Percentiles rank a stretch among this genome's conserved stretches.
These are phyloP conservation scores for Kurtzmaniella fragi DNA, from an alignment of 805 yeast genomes.

Conservation along the genomic window DNA sequence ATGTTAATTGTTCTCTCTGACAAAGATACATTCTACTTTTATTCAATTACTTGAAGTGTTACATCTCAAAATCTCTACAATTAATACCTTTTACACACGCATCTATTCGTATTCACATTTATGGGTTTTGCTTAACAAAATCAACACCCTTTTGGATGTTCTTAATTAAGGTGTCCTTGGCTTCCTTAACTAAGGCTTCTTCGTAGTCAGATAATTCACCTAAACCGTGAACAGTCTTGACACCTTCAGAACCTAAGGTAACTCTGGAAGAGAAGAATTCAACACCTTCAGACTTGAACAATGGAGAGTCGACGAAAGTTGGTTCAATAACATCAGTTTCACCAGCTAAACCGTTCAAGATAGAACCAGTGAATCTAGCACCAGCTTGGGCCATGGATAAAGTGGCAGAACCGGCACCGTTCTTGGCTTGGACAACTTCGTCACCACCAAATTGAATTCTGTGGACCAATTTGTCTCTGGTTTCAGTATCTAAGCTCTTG, in stretches of 20 bases:
- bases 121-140: conserved; percentile 72
- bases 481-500: conserved; percentile 41
- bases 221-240: conserved; percentile 70
- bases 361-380: conserved; percentile 65
- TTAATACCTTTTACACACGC: no score
- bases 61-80: no score
- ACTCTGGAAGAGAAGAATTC: conserved; percentile 95
- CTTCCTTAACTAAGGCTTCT: conserved; percentile 73
- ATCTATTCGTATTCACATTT: conserved; percentile 11
- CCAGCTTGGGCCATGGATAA: conserved; percentile 93
- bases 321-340: conserved; percentile 63
- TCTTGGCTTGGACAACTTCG: conserved; percentile 89
- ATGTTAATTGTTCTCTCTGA: no score
- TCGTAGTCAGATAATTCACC: conserved; percentile 74
- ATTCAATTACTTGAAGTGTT: no score
- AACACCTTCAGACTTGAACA: conserved; percentile 83
- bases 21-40: no score
- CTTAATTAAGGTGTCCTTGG: conserved; percentile 84
- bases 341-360: conserved; percentile 60
- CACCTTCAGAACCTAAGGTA: conserved; percentile 90
- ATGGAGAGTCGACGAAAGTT: conserved; percentile 74
- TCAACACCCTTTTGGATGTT: conserved; percentile 93
- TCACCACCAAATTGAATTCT: conserved; percentile 97
- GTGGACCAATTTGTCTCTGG: conserved; percentile 55
- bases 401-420: conserved; percentile 93